Evolutionary conservation across 176 grass and related monocot species (phyloP).

Genomic region (Aegilops longissima): DNA sequence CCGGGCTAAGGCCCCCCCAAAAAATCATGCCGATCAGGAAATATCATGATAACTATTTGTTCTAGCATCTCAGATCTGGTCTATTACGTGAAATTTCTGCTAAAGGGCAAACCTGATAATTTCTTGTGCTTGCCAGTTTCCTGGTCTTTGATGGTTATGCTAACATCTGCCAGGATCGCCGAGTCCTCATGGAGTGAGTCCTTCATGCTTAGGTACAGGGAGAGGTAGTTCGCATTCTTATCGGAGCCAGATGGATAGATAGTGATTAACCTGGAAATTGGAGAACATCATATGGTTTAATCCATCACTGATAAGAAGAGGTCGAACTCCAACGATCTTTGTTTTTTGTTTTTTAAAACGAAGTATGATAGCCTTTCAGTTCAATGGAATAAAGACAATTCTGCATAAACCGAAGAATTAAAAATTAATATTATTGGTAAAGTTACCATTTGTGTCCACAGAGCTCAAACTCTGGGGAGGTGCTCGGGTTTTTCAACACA

Average conservation of each 20-base stretch:
- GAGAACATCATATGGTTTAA: no score
- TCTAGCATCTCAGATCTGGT: not conserved
- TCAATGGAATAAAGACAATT: not conserved
- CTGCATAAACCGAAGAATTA: not conserved
- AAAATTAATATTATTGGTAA: not conserved
- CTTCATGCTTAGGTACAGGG: slow-evolving; percentile 19
- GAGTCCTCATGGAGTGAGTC: not conserved
- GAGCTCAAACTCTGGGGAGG: slow-evolving; percentile 22
- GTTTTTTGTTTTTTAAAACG: no score
- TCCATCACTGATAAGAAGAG: no score
- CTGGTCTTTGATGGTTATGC: slow-evolving; percentile 24
- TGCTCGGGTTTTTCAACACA: not conserved
- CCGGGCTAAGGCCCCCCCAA: not conserved
- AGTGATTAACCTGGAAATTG: slow-evolving; percentile 12
- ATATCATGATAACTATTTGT: not conserved
- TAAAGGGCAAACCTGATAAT: not conserved
- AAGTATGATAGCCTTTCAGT: not conserved
- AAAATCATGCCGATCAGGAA: not conserved
- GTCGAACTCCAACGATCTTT: not conserved
- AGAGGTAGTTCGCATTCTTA: slow-evolving; percentile 22
- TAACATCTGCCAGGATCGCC: not conserved
- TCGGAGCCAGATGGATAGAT: not conserved
- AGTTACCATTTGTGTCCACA: slow-evolving; percentile 36
- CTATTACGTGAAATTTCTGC: not conserved
- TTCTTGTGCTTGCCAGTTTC: not conserved